phyloP scores from a whole-genome alignment of 257 asterid species.

The Solanum pimpinellifolium region DNA sequence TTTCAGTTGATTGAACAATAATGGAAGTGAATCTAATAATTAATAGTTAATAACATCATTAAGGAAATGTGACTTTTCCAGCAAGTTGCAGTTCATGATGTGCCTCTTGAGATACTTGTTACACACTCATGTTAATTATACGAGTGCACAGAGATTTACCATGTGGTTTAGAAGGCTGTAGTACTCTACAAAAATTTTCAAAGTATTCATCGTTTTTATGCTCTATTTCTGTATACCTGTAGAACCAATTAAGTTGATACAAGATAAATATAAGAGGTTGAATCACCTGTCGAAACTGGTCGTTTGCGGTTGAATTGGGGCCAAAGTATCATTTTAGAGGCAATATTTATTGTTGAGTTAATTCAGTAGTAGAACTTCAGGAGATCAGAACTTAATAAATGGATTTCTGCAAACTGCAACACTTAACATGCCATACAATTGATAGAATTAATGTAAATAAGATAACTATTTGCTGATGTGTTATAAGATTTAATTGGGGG shows the following conservation, averaged over 20 bases:
- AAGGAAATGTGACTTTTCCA: neutral
- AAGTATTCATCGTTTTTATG: neutral
- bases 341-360: neutral
- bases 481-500: neutral
- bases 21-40: neutral
- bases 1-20: neutral
- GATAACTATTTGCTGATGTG: neutral
- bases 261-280: neutral
- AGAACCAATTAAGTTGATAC: neutral
- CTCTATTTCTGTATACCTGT: neutral
- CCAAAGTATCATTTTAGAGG: neutral
- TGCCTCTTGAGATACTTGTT: neutral
- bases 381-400: neutral
- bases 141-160: neutral
- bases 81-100: neutral
- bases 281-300: neutral
- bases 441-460: neutral
- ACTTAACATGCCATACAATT: neutral
- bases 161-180: neutral
- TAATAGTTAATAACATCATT: neutral
- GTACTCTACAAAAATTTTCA: neutral
- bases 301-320: neutral
- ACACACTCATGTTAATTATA: neutral
- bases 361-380: neutral
- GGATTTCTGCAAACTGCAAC: neutral